Conservation (phyloP, 106 monocot species). For the Cymbidium sinense region DNA sequence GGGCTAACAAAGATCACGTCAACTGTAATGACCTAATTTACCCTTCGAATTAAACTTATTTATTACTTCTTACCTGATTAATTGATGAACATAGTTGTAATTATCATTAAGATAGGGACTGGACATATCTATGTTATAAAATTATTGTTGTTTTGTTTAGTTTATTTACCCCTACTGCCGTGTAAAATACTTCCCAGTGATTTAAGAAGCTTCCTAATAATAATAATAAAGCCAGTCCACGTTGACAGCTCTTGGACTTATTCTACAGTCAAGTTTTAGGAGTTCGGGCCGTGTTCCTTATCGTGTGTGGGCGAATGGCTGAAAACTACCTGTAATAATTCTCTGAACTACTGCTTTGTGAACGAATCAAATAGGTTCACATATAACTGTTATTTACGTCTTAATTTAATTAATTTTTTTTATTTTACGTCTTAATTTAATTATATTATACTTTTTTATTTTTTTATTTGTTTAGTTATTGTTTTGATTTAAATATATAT, state of each 20-base stretch:
- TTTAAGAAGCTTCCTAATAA: neutral
- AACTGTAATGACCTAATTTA: neutral
- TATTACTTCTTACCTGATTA: too few species aligned
- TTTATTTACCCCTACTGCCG: neutral
- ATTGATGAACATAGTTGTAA: too few species aligned
- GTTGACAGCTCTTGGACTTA: conserved; percentile 10
- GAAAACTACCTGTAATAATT: neutral
- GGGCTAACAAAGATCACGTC: neutral
- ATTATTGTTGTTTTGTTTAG: neutral
- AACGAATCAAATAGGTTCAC: too few species aligned
- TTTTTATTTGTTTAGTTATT: too few species aligned
- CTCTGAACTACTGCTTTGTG: neutral
- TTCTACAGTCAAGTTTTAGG: neutral
- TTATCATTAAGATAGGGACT: too few species aligned
- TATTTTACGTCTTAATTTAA: too few species aligned
- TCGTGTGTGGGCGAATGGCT: neutral
- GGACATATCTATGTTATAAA: neutral
- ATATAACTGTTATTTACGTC: neutral
- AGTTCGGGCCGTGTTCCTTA: neutral
- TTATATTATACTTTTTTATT: too few species aligned
- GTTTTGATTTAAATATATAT: too few species aligned
- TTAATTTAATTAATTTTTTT: neutral
- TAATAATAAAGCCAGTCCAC: neutral
- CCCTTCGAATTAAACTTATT: neutral
- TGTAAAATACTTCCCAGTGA: neutral